phyloP scores from a whole-genome alignment of 345 rosid genomes.

The Gossypioides kirkii region DNA sequence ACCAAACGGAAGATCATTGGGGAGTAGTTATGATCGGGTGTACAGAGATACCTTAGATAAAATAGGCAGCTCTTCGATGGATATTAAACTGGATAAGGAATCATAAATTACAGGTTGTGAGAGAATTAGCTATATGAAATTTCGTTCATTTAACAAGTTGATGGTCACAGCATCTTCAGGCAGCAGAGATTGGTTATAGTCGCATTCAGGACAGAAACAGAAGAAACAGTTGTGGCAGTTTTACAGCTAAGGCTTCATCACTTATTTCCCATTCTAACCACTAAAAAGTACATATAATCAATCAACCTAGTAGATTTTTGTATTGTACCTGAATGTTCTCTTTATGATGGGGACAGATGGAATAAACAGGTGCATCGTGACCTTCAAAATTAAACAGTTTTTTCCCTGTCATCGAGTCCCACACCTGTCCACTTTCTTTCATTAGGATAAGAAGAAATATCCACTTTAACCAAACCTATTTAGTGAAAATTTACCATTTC shows the following conservation, averaged over 20 bases:
- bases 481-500: slow-evolving; percentile 5
- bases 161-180: not conserved
- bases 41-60: not conserved
- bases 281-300: not conserved
- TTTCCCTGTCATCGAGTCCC: slow-evolving; percentile 56
- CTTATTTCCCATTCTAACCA: not conserved
- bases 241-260: not conserved
- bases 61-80: not conserved
- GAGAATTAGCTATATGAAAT: not conserved
- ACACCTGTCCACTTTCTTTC: slow-evolving; percentile 54
- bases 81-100: not conserved
- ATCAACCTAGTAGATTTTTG: not conserved
- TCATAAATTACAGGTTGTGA: not conserved
- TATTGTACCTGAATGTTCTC: slow-evolving; percentile 69
- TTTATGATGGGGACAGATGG: slow-evolving; percentile 87
- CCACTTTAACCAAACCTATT: slow-evolving; percentile 9
- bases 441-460: slow-evolving; percentile 22
- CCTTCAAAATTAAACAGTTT: slow-evolving; percentile 72
- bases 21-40: not conserved
- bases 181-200: not conserved
- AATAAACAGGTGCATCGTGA: slow-evolving; percentile 82
- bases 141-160: not conserved
- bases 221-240: not conserved
- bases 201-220: not conserved
- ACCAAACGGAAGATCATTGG: not conserved